Base-by-base conservation (phyloP, 2,329 filamentous ascomycete genomes). In the Claviceps lovelessii region DNA sequence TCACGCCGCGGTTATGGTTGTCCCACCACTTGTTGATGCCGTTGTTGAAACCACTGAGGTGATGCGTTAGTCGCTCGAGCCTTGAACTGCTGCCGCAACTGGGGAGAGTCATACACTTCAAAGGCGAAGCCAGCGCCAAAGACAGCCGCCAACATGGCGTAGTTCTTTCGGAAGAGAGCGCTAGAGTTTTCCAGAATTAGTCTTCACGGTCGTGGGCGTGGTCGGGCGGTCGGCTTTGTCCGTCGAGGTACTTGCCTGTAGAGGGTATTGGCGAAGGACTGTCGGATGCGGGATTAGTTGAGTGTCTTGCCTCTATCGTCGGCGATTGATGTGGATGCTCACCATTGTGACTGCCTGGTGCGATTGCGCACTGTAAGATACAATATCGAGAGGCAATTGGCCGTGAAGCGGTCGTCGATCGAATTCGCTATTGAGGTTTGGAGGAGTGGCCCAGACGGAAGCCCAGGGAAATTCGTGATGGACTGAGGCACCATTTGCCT, bases 1-100 rank as follows among this genome's bases (percentile, higher is more conserved):
- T 68, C 88, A 96, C 91, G 66, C 93, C 93, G 67, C 79, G 81
- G 83, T 98, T 98, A 70, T 90, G 73, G 70, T 73, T 79, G 72
- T 98, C 89, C 93, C 93, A 98, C 70, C 96, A 67, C 70, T 78
- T 85, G 74, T 95, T 86, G 72, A 91, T 86, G 65, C 75, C 73
- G 56, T 80, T 80, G 74, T 97, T 90, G 73, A 88, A 97, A 65
- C 78, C 81, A 71, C 93, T 97, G 66, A 66, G 50, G 33, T 47
- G 55, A 51, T 37, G 5, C 59, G 62, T 73, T 64, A 73, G 68
- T 55, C 60, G 58, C 53, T 52, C 44, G 28, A 35, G 33, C 57
- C 55, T 61, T 58, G 55, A 55, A 60, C 52, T 55, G 58, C 55
- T 54, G 58, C 56, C 13, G 44, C 41, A 51, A 53, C n/a, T 19